Evolutionary conservation across 2,329 filamentous ascomycete species (phyloP), one percentile per base, ranked within the genome.

Genomic region (Talaromyces sp.): DNA sequence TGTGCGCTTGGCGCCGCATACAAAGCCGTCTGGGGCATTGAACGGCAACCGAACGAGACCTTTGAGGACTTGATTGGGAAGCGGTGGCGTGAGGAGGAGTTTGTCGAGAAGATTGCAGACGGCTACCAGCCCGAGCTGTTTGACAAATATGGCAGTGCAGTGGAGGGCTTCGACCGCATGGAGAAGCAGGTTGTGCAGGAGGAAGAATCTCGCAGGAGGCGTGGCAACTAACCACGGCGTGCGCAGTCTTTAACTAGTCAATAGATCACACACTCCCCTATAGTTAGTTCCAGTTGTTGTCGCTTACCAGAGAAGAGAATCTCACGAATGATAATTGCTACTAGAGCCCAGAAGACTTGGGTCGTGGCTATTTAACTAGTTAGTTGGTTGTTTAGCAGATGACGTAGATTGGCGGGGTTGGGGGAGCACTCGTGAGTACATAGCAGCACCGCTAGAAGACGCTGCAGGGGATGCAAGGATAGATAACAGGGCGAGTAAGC

Each of bases 1-100:
- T 99, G 95, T 77, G 95, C 93, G 11, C 78, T 98, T 15, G 95
- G 95, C 15, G 92, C 92, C 7, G 93, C 93, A 28, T 97, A 98
- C 78, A 98, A 98, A 79, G 93, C 95, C 15, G 88, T 96, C 0
- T 99, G 95, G 95, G 92, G 90, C 0, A 81, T 92, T 60, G 92
- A 95, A 80, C 80, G 90, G 55, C 75, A 76, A 27, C 73, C 68
- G 0, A 82, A 80, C 19, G 88, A 96, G 83, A 91, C 84, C 4
- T 98, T 98, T 77, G 95, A 98, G 72, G 88, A 93, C 64, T 81
- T 96, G 65, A 88, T 99, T 64, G 91, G 89, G 8, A 80, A 81
- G 71, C 82, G 95, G 65, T 99, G 95, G 95, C 86, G 85, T 64
- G 93, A 96, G 77, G 88, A 89, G 66, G 88, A 87, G 0, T 92